A percentile compares a stretch with the other conserved stretches of the same genome.
Evolutionary conservation across 2,329 filamentous ascomycete species (phyloP).

Genomic region (Lachnellula cervina): DNA sequence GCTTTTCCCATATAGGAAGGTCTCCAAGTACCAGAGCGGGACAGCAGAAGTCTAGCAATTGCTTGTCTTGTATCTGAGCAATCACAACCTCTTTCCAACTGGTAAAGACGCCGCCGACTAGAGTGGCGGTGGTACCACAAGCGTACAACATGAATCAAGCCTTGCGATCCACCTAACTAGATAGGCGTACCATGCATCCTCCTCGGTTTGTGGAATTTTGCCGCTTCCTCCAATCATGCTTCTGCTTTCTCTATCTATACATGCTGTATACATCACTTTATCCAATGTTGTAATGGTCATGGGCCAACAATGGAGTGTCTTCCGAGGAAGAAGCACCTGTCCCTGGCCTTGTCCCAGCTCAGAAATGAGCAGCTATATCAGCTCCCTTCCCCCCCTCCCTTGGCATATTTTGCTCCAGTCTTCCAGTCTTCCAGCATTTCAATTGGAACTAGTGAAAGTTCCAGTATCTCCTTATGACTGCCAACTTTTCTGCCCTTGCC

Average conservation of each 20-base stretch:
- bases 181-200: not conserved
- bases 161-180: not conserved
- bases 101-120: not conserved
- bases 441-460: not conserved
- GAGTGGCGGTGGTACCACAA: not conserved
- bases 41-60: not conserved
- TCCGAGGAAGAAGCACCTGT: not conserved
- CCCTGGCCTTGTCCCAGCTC: not conserved
- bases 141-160: not conserved
- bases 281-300: no score
- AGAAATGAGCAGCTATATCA: not conserved
- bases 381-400: slow-evolving; percentile 2
- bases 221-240: not conserved
- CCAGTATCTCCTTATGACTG: slow-evolving; percentile 12
- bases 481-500: slow-evolving; percentile 16
- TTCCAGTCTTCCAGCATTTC: no score
- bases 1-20: no score
- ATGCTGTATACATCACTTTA: no score
- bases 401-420: not conserved
- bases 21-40: no score
- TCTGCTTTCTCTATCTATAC: not conserved
- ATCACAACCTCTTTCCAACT: not conserved
- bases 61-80: not conserved
- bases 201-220: not conserved
- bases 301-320: not conserved